Conservation (phyloP, 805 yeast species). For the Komagataella ulmi region DNA sequence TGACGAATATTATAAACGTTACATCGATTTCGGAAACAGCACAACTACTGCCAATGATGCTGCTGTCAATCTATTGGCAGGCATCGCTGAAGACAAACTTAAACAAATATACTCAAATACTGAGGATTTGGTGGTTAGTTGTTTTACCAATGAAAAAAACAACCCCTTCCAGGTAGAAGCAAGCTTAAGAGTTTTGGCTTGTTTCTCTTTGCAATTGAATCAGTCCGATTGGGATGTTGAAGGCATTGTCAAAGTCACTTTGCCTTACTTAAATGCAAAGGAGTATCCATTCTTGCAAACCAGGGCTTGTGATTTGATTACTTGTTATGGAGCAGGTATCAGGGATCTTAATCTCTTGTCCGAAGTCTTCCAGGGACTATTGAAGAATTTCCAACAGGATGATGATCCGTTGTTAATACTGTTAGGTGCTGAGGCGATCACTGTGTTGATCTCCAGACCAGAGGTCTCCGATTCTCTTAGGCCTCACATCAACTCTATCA, state of each 20-base stretch:
- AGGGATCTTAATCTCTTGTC: constrained; percentile 15
- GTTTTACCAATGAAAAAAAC: background rate
- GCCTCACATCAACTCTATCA: constrained; percentile 52
- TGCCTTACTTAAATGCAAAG: constrained; percentile 43
- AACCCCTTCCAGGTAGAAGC: constrained; percentile 51
- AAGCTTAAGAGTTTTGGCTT: constrained; percentile 59
- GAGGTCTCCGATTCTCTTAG: constrained; percentile 47
- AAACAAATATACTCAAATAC: background rate
- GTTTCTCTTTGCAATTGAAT: constrained; percentile 38
- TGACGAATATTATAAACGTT: constrained; percentile 63
- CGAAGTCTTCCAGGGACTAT: constrained; percentile 21
- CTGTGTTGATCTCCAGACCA: constrained; percentile 22
- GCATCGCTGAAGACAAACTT: background rate
- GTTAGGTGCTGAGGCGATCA: constrained; percentile 38
- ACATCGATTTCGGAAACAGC: background rate
- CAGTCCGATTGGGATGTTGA: constrained; percentile 55
- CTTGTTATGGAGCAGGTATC: constrained; percentile 11
- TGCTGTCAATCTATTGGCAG: constrained; percentile 3
- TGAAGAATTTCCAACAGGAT: constrained; percentile 19
- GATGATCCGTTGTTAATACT: constrained; percentile 35
- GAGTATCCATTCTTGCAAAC: constrained; percentile 59
- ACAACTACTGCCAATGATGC: constrained; percentile 35
- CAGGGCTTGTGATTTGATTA: constrained; percentile 48
- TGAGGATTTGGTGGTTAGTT: background rate
- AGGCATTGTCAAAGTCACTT: constrained; percentile 25